Evolutionary conservation across 140 eudicot genomes (phyloP), one percentile per base, ranked within the genome.

Genomic region (Flaveria floridana): DNA sequence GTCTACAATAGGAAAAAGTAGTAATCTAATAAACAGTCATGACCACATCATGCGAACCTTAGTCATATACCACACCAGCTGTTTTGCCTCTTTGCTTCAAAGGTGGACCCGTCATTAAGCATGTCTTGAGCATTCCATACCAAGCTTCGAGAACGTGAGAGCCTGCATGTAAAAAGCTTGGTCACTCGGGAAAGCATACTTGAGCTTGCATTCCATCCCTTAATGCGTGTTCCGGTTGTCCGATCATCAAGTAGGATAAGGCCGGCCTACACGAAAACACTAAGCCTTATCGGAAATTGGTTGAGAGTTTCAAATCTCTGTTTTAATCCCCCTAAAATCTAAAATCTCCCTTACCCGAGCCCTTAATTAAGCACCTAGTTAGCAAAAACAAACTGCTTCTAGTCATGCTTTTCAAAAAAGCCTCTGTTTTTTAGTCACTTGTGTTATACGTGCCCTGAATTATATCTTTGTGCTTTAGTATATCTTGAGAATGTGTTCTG

Each of bases 121-220:
- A 93, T 93, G 82, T 93, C 99, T 66, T 93, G 99, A 25, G 99
- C 96, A 84, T 93, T 93, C 99, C 99, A 93, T 93, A 52, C 99
- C 99, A 30, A 93, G 97, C 87, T 93, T 93, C 7, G 99, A 93
- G 15, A 93, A 90, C 16, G 99, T 96, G 3, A 93, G 82, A 44
- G 99, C 97, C 76, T 93, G 99, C 88, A 93, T 78, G 84, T 93
- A 93, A 81, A 93, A 93, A 61, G 99, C 96, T 86, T 7, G 99
- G 97, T 97, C 99, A 93, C 81, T 93, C 99, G 1, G 97, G 97
- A 77, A 90, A 72, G 85, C 99, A 93, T 7, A 93, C 99, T 69
- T 93, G 99, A 67, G 99, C 97, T 78, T 93, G 99, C 99, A 93
- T 93, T 13, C 96, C 97, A 42, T 93, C 99, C 59, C 99, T 83